Conservation (phyloP, 805 yeast species). For the Metschnikowia henanensis region DNA sequence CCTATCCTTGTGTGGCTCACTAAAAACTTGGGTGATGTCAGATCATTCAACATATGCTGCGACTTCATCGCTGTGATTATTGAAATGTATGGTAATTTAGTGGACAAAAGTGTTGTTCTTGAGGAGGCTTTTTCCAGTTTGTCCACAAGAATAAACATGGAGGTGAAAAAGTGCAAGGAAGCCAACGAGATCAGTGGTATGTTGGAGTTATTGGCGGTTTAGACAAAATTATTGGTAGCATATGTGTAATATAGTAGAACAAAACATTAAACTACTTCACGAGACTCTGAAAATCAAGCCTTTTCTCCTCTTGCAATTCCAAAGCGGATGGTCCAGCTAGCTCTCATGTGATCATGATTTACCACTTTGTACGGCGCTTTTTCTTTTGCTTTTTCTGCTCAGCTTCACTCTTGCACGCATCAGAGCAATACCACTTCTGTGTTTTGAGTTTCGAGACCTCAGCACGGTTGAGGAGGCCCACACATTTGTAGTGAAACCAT, state of each 20-base stretch:
- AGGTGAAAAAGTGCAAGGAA: slow-evolving; percentile 78
- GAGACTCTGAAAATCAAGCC: no score
- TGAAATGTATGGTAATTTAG: slow-evolving; percentile 73
- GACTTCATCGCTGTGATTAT: slow-evolving; percentile 68
- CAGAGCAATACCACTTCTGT: slow-evolving; percentile 42
- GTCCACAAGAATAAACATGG: slow-evolving; percentile 59
- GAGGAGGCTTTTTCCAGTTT: slow-evolving; percentile 69
- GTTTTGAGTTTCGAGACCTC: slow-evolving; percentile 37
- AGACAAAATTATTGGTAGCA: no score
- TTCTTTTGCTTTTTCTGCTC: slow-evolving; percentile 4
- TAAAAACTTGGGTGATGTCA: slow-evolving; percentile 74
- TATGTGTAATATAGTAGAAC: no score
- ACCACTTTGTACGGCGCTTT: slow-evolving; percentile 8
- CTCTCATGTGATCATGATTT: no score
- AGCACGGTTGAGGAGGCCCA: slow-evolving; percentile 38
- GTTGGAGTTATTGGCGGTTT: slow-evolving; percentile 72
- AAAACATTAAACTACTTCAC: no score
- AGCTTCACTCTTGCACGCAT: slow-evolving; percentile 25
- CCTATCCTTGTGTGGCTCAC: slow-evolving; percentile 86
- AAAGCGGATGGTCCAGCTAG: no score
- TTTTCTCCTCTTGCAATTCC: no score
- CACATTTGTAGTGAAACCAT: slow-evolving; percentile 49
- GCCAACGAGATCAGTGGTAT: slow-evolving; percentile 91
- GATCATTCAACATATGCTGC: slow-evolving; percentile 61
- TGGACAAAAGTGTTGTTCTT: slow-evolving; percentile 74